Evolutionary conservation across 2,329 filamentous ascomycete species (phyloP), one percentile per base, ranked within the genome.

Genomic region (Fusarium sp.): DNA sequence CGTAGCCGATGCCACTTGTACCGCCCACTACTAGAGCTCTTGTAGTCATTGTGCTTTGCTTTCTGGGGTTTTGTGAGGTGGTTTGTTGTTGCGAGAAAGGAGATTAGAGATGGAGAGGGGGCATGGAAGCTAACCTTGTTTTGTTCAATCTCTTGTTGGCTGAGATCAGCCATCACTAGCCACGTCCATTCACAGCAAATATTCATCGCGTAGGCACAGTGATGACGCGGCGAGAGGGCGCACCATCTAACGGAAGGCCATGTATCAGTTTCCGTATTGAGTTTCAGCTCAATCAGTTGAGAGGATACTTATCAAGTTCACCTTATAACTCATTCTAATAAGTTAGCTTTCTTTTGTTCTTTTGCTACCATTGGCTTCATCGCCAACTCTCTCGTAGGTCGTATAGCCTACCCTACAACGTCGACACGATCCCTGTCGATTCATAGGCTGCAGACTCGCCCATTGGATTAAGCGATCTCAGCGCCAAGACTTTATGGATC

Each of bases 1-100:
- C 83, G 65, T 82, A 81, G 67, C 81, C 82, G 6, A 83, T 79
- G 65, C 81, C 80, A 62, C 77, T 74, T 58, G 82, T 83, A 20
- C 82, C 82, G 59, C 82, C 82, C 1, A 83, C 77, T 10, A 83
- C 78, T 9, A 83, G 72, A 47, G 81, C 81, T 73, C 75, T 73
- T 40, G 71, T 72, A 13, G 70, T 66, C 76, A 77, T 77, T 27
- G 13, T 37, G 8, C 7, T 22, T 14, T 38, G 13, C 11, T 20
- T 31, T 20, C 6, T 1, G 16, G 3, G 10, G 47, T 11, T 6
- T 20, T 20, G 27, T 14, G 27, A 5, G 13, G 24, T 14, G 9
- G 18, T 54, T 14, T 31, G 14, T 18, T 31, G 5, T 27, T 50
- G 27, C 0, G 18, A 52, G 9, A 20, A 29, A 5, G 24, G 2